These are phyloP conservation scores for Aspergillus aculeatinus DNA, from an alignment of 2,329 filamentous ascomycete species.

Conservation along the genomic window DNA sequence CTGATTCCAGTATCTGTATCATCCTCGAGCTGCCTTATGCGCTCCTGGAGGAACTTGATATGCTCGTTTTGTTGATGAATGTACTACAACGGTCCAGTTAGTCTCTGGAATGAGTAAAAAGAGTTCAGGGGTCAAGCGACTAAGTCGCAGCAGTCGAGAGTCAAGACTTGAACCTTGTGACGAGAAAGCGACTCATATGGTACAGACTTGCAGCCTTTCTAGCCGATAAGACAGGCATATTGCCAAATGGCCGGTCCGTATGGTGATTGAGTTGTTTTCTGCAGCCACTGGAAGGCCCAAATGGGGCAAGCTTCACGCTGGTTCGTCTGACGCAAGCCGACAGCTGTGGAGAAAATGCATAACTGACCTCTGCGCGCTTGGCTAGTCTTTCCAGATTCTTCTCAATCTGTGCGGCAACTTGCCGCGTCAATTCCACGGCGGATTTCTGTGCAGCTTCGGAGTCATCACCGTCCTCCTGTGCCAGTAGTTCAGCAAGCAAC, in stretches of 20 bases:
- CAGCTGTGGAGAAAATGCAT: background rate
- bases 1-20: conserved; percentile 36
- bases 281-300: background rate
- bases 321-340: background rate
- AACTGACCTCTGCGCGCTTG: conserved; percentile 44
- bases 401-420: conserved; percentile 55
- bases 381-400: conserved; percentile 50
- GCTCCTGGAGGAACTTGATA: conserved; percentile 44
- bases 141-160: background rate
- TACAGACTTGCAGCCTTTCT: background rate
- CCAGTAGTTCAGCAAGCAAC: conserved; percentile 42
- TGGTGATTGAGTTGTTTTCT: conserved; percentile 3
- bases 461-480: conserved; percentile 32
- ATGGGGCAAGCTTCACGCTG: background rate
- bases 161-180: background rate
- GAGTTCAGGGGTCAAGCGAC: background rate
- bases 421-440: conserved; percentile 40
- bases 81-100: conserved; percentile 30
- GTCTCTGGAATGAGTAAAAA: background rate
- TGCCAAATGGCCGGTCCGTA: conserved; percentile 1
- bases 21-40: conserved; percentile 42
- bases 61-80: conserved; percentile 45
- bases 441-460: conserved; percentile 37
- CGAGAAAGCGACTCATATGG: background rate
- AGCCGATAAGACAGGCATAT: background rate